phyloP scores from a whole-genome alignment of 2,329 filamentous ascomycete genomes.

The Aspergillus sp. region DNA sequence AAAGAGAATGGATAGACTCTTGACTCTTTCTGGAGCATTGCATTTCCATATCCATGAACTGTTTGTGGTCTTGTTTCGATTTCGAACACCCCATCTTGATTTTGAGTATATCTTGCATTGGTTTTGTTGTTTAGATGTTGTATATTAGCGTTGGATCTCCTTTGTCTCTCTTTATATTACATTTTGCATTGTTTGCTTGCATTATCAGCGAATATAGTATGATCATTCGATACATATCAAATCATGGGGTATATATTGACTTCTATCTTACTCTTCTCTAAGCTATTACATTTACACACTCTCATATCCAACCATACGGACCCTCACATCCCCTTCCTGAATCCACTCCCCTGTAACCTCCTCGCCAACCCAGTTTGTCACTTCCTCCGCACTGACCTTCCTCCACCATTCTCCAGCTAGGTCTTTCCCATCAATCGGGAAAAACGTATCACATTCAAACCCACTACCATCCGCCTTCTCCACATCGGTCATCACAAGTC shows the following conservation, averaged over 20 bases:
- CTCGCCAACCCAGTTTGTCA: conserved; percentile 45
- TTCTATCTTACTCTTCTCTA: not conserved
- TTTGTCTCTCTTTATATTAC: not conserved
- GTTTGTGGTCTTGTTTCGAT: not conserved
- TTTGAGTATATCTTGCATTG: not conserved
- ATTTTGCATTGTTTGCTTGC: not conserved
- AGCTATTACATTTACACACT: conserved; percentile 15
- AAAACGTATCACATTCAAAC: conserved; percentile 52
- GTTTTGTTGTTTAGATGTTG: not conserved
- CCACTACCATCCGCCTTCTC: conserved; percentile 26
- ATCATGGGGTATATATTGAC: not conserved
- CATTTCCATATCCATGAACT: not conserved
- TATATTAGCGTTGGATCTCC: not conserved
- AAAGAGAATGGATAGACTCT: conserved; percentile 62
- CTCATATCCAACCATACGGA: conserved; percentile 50
- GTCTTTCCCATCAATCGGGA: conserved; percentile 41
- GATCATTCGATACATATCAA: not conserved
- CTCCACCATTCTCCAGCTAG: conserved; percentile 31
- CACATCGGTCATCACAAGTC: conserved; percentile 45
- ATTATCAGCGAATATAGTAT: conserved; percentile 1
- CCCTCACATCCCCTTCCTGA: conserved; percentile 50
- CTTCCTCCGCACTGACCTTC: conserved; percentile 33
- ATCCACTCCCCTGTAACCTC: conserved; percentile 42
- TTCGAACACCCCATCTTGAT: not conserved
- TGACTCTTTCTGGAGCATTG: not conserved